phyloP scores from a whole-genome alignment of 2,329 filamentous ascomycete genomes.

The Xylariomycetidae sp. region DNA sequence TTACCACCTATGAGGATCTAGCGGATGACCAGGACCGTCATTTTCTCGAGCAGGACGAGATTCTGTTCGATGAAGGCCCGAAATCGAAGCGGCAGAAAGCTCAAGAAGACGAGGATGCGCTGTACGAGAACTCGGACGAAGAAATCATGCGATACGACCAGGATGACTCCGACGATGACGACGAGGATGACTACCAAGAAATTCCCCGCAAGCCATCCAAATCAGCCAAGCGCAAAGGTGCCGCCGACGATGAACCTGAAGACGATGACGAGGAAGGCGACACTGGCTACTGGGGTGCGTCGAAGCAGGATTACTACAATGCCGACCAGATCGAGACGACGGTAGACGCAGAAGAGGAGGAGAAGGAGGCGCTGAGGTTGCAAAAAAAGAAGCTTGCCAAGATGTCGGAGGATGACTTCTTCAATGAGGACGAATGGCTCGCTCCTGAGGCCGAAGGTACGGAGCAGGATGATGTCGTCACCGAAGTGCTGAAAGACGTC shows the following conservation, averaged over 20 bases:
- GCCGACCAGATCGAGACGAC: constrained; percentile 57
- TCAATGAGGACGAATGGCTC: constrained; percentile 84
- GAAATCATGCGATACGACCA: constrained; percentile 50
- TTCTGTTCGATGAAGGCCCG: constrained; percentile 77
- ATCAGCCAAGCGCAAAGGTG: constrained; percentile 17
- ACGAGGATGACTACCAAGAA: constrained; percentile 38
- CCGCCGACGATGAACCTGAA: constrained; percentile 40
- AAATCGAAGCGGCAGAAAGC: constrained; percentile 71
- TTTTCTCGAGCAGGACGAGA: constrained; percentile 77
- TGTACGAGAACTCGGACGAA: constrained; percentile 56
- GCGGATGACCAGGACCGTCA: constrained; percentile 94
- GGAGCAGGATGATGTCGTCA: constrained; percentile 58
- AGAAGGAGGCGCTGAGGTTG: constrained; percentile 78
- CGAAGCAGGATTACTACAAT: constrained; percentile 88
- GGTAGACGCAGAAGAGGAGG: constrained; percentile 73
- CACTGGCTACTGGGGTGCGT: constrained; percentile 76
- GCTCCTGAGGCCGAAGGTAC: constrained; percentile 45
- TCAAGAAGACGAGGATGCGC: constrained; percentile 58
- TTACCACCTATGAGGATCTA: constrained; percentile 71
- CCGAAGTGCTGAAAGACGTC: constrained; percentile 77
- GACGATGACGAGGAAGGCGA: constrained; percentile 48
- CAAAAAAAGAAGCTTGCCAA: constrained; percentile 86
- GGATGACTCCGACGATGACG: constrained; percentile 32
- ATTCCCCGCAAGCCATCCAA: constrained; percentile 30
- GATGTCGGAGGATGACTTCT: constrained; percentile 90